Evolutionary conservation across 805 yeast genomes (phyloP).

Genomic region (Candida jianshihensis): DNA sequence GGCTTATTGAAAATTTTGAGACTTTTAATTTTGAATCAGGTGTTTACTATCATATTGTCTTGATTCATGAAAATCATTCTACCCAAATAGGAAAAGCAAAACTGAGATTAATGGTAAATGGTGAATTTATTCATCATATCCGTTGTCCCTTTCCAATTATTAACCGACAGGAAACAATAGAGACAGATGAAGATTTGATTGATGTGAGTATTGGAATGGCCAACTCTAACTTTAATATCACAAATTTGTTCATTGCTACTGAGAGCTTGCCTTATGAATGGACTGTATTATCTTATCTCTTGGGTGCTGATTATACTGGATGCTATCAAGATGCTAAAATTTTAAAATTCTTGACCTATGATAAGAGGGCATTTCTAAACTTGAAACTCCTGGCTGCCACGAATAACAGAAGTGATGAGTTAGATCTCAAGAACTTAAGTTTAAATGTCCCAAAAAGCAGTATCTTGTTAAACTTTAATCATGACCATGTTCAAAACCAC

Average conservation of each 20-base stretch:
- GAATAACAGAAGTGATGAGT: constrained; percentile 14
- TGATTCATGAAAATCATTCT: constrained; percentile 10
- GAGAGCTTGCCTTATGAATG: constrained; percentile 38
- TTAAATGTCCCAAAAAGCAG: constrained; percentile 12
- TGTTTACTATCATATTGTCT: constrained; percentile 15
- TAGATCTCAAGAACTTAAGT: constrained; percentile 12
- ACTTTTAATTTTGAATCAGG: constrained; percentile 11
- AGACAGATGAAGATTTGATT: not conserved
- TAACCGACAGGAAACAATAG: not conserved
- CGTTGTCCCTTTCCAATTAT: constrained; percentile 16
- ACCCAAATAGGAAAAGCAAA: constrained; percentile 11
- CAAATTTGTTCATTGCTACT: constrained; percentile 34
- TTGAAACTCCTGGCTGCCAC: constrained; percentile 28
- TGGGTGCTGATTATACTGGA: constrained; percentile 47
- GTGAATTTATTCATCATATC: constrained; percentile 13
- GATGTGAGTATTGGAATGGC: constrained; percentile 11
- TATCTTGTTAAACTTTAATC: constrained; percentile 15
- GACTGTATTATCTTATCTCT: constrained; percentile 38
- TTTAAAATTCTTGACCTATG: constrained; percentile 32
- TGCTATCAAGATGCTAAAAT: constrained; percentile 33
- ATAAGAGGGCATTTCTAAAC: constrained; percentile 29
- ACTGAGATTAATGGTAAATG: constrained; percentile 13
- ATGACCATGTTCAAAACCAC: constrained; percentile 2
- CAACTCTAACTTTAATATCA: constrained; percentile 8
- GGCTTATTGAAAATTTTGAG: constrained; percentile 10